These are phyloP conservation scores for Trichoderma erinaceum DNA, from an alignment of 495 filamentous ascomycete genomes.

Conservation along the genomic window DNA sequence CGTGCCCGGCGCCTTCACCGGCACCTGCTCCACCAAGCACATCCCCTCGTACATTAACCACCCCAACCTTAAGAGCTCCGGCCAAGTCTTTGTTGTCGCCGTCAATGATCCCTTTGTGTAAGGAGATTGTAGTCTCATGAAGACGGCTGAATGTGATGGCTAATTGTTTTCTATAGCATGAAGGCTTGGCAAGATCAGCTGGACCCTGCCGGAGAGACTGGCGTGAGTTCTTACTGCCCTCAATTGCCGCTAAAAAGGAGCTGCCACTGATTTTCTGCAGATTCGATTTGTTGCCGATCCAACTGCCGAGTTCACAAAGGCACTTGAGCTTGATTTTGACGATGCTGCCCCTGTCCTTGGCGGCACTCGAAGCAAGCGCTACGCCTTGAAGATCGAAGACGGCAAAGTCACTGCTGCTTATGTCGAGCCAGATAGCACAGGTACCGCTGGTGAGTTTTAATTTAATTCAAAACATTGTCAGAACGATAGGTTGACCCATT, in stretches of 20 bases:
- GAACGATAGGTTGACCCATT: not conserved
- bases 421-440: conserved; percentile 91
- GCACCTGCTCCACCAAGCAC: conserved; percentile 72
- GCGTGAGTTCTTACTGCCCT: conserved; percentile 51
- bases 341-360: conserved; percentile 72
- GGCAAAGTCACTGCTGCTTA: conserved; percentile 70
- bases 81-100: conserved; percentile 76
- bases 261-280: conserved; percentile 22
- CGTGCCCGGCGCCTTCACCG: conserved; percentile 83
- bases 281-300: conserved; percentile 92
- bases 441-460: conserved; percentile 60
- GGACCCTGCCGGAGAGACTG: conserved; percentile 62
- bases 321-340: conserved; percentile 80
- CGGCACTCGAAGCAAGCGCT: conserved; percentile 78
- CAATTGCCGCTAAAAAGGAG: not conserved
- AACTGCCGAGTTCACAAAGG: conserved; percentile 71
- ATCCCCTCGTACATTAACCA: conserved; percentile 77
- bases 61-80: conserved; percentile 64
- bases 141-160: not conserved
- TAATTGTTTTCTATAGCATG: conserved; percentile 48
- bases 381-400: conserved; percentile 70
- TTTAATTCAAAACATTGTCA: not conserved
- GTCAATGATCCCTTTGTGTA: conserved; percentile 97
- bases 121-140: conserved; percentile 27
- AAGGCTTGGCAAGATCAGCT: conserved; percentile 77